Evolutionary conservation across 2,329 filamentous ascomycete genomes (phyloP).

Genomic region (Dothiorella sarmentorum): DNA sequence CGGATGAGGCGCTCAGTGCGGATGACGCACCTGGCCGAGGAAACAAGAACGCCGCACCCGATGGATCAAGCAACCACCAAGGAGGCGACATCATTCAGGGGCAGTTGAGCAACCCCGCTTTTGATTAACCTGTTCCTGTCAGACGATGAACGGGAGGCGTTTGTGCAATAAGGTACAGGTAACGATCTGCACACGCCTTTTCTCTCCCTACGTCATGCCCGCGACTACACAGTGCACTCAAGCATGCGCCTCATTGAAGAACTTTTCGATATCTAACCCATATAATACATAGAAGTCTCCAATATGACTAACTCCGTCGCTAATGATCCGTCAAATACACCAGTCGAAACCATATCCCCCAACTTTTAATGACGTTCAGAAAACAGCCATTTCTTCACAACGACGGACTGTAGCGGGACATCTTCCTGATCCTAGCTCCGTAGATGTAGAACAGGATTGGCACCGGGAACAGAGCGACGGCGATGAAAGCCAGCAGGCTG

Average conservation of each 20-base stretch:
- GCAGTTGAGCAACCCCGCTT: too few relatives aligned
- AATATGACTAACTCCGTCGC: background rate
- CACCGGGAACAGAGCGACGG: constrained; percentile 32
- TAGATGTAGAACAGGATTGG: constrained; percentile 36
- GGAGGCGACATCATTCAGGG: background rate
- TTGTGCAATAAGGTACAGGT: too few relatives aligned
- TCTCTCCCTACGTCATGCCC: too few relatives aligned
- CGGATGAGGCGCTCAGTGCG: constrained; percentile 2
- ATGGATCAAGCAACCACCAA: too few relatives aligned
- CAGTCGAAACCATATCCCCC: background rate
- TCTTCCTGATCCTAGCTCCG: constrained; percentile 30
- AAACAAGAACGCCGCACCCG: background rate
- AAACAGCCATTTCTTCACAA: background rate
- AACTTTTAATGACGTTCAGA: background rate
- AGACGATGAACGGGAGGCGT: too few relatives aligned
- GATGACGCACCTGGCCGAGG: too few relatives aligned
- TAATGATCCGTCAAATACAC: too few relatives aligned
- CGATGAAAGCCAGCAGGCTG: constrained; percentile 33
- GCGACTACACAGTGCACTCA: too few relatives aligned
- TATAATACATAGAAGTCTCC: background rate
- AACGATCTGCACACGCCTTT: too few relatives aligned
- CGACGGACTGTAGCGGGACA: constrained; percentile 15
- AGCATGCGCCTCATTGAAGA: too few relatives aligned
- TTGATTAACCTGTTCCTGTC: too few relatives aligned
- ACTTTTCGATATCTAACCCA: background rate